These are phyloP conservation scores for Xylaria telfairii DNA, from an alignment of 495 filamentous ascomycete species.

Conservation along the genomic window DNA sequence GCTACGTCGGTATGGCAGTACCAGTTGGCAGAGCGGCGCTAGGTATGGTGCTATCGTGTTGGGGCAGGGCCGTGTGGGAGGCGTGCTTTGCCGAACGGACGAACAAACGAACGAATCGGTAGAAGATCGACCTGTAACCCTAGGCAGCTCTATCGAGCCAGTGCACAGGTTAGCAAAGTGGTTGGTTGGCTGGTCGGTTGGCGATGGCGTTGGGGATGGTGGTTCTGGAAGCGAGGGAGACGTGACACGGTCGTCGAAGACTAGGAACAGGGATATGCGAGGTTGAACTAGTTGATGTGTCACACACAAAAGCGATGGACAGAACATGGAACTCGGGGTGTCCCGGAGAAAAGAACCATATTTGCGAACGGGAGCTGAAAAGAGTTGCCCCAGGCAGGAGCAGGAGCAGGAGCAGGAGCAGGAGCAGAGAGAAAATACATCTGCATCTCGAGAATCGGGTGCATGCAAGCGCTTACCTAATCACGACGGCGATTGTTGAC, in stretches of 20 bases:
- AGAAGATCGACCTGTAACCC: background rate
- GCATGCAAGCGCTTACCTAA: background rate
- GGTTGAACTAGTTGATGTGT: background rate
- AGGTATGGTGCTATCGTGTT: background rate
- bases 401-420: background rate
- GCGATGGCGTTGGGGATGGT: background rate
- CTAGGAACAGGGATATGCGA: background rate
- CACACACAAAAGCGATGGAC: background rate
- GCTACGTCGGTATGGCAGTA: background rate
- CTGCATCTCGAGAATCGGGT: background rate
- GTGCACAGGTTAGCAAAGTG: background rate
- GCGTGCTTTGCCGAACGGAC: background rate
- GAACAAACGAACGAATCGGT: slow-evolving; percentile 10
- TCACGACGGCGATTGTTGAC: background rate
- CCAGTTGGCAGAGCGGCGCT: background rate
- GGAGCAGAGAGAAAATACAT: background rate
- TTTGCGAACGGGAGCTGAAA: background rate
- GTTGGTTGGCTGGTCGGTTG: background rate
- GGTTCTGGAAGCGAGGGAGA: background rate
- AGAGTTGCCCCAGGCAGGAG: background rate
- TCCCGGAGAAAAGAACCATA: background rate
- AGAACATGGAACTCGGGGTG: background rate
- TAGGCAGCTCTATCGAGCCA: background rate
- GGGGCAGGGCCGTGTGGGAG: background rate
- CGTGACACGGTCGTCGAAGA: background rate